phyloP scores from a whole-genome alignment of 1,139 yeast species.

The Magnusiomyces tetraspermus region DNA sequence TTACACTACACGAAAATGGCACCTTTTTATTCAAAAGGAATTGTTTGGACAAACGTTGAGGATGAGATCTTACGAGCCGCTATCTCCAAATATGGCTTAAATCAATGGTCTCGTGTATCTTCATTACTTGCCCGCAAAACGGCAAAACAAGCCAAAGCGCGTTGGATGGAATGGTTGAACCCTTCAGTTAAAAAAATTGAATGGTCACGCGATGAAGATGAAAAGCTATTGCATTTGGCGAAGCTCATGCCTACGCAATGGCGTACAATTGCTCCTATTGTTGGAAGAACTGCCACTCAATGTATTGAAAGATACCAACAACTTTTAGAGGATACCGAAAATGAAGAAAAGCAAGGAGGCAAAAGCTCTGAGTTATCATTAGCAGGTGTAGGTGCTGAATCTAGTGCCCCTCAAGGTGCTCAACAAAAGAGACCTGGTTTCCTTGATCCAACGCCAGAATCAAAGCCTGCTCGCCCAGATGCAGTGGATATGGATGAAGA shows the following conservation, averaged over 20 bases:
- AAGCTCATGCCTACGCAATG: conserved; percentile 83
- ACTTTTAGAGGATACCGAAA: conserved; percentile 50
- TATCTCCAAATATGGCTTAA: conserved; percentile 82
- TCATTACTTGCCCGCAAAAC: conserved; percentile 77
- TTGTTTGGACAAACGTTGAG: conserved; percentile 85
- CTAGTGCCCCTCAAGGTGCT: conserved; percentile 22
- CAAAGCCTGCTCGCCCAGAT: conserved; percentile 78
- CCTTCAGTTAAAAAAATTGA: conserved; percentile 56
- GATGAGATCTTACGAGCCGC: conserved; percentile 89
- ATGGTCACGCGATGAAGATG: conserved; percentile 77
- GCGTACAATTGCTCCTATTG: conserved; percentile 73
- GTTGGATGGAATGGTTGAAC: conserved; percentile 87
- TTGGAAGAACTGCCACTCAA: conserved; percentile 80
- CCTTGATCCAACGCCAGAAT: conserved; percentile 62
- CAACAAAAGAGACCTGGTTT: conserved; percentile 39
- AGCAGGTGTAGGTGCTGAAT: conserved; percentile 50
- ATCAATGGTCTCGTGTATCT: conserved; percentile 91
- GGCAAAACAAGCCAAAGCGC: conserved; percentile 83
- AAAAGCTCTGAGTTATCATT: conserved; percentile 33
- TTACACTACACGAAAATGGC: conserved; percentile 29
- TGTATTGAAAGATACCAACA: conserved; percentile 83
- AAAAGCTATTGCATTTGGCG: conserved; percentile 55
- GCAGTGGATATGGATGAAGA: conserved; percentile 75
- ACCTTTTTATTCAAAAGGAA: conserved; percentile 78
- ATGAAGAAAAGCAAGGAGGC: conserved; percentile 27